phyloP scores from a whole-genome alignment of 2,329 filamentous ascomycete genomes.

The Nigrograna mackinnonii region DNA sequence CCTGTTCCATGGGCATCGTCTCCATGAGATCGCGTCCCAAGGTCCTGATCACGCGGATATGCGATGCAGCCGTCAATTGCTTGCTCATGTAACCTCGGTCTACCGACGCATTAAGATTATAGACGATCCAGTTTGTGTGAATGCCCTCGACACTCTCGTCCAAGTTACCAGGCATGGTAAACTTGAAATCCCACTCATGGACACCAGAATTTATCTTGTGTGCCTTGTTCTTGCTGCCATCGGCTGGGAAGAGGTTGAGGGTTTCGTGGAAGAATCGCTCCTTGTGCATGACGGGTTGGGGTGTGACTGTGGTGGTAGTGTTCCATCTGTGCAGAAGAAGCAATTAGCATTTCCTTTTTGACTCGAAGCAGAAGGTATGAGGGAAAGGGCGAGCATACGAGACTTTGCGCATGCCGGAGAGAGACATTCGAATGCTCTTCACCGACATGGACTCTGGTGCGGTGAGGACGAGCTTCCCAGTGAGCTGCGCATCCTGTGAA shows the following conservation, averaged over 20 bases:
- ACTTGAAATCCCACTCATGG: conserved; percentile 56
- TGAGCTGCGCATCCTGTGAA: conserved; percentile 48
- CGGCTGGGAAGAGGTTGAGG: conserved; percentile 48
- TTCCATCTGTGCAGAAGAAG: conserved; percentile 30
- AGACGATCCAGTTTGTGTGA: conserved; percentile 82
- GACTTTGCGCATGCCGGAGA: conserved; percentile 54
- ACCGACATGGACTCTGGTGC: conserved; percentile 53
- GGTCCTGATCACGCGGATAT: conserved; percentile 53
- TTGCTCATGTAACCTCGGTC: conserved; percentile 85
- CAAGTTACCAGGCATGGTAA: conserved; percentile 50
- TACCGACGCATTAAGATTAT: conserved; percentile 88
- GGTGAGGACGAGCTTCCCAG: conserved; percentile 50
- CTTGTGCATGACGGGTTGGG: conserved; percentile 50
- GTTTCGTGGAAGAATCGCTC: conserved; percentile 51
- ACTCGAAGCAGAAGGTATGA: not conserved
- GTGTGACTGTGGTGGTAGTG: conserved; percentile 40
- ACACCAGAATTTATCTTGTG: conserved; percentile 55
- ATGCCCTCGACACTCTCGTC: conserved; percentile 92
- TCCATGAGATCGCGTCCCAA: conserved; percentile 71
- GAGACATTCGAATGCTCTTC: conserved; percentile 48
- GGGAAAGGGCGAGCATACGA: conserved; percentile 33
- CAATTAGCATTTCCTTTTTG: conserved; percentile 1
- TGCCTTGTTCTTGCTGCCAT: conserved; percentile 38
- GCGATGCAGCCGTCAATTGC: conserved; percentile 78
- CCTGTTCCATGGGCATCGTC: conserved; percentile 47